phyloP scores from a whole-genome alignment of 108 stramenopile genomes.

The Skeletonema menzelii region DNA sequence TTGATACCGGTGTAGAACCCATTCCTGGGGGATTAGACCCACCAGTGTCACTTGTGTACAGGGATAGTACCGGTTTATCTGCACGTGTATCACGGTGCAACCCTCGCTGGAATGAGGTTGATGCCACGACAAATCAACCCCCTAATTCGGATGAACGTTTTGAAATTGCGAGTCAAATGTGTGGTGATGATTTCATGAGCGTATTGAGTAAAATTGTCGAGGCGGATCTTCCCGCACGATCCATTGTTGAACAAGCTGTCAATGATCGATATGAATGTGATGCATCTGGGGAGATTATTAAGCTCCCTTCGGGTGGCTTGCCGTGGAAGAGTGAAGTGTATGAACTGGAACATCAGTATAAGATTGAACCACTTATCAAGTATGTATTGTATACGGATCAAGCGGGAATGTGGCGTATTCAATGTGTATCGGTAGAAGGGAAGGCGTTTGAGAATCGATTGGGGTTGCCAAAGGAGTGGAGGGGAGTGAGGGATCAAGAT shows the following conservation, averaged over 20 bases:
- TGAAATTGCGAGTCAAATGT: constrained; percentile 81
- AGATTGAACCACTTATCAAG: constrained; percentile 71
- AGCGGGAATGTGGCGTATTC: constrained; percentile 95
- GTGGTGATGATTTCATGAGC: constrained; percentile 86
- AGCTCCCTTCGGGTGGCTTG: constrained; percentile 73
- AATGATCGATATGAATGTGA: constrained; percentile 63
- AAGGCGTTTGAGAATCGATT: constrained; percentile 90
- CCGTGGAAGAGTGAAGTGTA: constrained; percentile 96
- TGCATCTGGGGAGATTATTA: constrained; percentile 82
- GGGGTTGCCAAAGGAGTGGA: constrained; percentile 89
- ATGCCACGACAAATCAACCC: constrained; percentile 20
- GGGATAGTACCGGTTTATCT: constrained; percentile 85
- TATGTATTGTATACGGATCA: constrained; percentile 96
- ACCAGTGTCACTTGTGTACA: constrained; percentile 61
- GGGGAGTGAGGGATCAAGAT: constrained; percentile 93
- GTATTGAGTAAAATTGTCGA: constrained; percentile 81
- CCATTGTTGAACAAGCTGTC: constrained; percentile 82
- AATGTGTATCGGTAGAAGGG: constrained; percentile 96
- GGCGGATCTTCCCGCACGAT: constrained; percentile 90
- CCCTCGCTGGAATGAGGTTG: constrained; percentile 92
- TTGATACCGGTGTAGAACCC: constrained; percentile 97
- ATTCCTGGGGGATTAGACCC: constrained; percentile 36
- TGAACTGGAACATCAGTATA: constrained; percentile 82
- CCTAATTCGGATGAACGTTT: constrained; percentile 87
- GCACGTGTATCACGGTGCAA: constrained; percentile 88